These are phyloP conservation scores for Wickerhamomyces hampshirensis DNA, from an alignment of 805 yeast species.

Conservation along the genomic window DNA sequence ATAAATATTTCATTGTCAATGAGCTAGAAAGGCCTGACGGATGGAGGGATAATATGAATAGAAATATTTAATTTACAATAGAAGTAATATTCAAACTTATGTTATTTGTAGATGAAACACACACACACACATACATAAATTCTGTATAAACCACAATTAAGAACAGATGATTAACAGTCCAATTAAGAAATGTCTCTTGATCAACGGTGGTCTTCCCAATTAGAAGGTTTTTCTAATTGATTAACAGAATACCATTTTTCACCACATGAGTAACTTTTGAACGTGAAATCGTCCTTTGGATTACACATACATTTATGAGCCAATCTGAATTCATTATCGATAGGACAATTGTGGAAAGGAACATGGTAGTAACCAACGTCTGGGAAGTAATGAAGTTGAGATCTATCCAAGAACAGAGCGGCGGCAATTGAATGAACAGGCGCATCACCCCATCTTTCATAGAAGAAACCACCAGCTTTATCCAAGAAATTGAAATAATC, in stretches of 20 bases:
- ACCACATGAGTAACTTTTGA: conserved; percentile 74
- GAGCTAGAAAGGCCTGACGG: conserved; percentile 51
- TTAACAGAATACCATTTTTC: conserved; percentile 53
- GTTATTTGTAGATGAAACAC: no score
- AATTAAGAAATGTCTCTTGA: no score
- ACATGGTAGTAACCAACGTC: conserved; percentile 75
- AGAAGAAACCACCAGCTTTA: conserved; percentile 70
- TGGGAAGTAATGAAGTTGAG: conserved; percentile 64
- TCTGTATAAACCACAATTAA: no score
- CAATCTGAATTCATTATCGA: conserved; percentile 54
- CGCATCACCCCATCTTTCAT: conserved; percentile 94
- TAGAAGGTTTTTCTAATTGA: conserved; percentile 53
- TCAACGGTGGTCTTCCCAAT: conserved; percentile 71
- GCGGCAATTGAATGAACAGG: conserved; percentile 82
- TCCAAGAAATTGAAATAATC: conserved; percentile 63
- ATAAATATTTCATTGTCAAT: conserved; percentile 50
- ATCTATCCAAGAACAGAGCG: conserved; percentile 50
- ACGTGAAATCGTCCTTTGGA: conserved; percentile 70
- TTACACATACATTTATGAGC: conserved; percentile 72
- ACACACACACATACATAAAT: no score
- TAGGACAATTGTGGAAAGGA: conserved; percentile 79
- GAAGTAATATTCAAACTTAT: no score
- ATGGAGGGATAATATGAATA: conserved; percentile 47
- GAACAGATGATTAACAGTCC: no score
- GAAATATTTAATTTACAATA: conserved; percentile 1